A percentile compares a stretch with the other conserved stretches of the same genome.
Conservation (phyloP, 495 filamentous ascomycete genomes). For the Xylaria nigripes region DNA sequence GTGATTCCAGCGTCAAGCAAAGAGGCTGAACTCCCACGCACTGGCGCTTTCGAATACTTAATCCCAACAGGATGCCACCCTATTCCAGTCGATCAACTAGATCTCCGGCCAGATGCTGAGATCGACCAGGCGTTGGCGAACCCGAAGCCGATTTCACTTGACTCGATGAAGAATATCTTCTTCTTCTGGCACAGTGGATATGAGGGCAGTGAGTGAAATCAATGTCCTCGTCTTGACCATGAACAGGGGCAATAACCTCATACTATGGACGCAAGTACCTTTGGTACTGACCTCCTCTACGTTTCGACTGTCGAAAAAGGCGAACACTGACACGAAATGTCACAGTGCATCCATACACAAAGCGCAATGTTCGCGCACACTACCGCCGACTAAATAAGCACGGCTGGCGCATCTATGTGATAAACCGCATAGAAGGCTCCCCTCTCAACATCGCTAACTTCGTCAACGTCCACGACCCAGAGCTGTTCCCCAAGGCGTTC, state of each 20-base stretch:
- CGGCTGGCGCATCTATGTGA: constrained; percentile 47
- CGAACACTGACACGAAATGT: constrained; percentile 3
- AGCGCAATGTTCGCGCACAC: constrained; percentile 49
- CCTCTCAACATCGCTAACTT: constrained; percentile 40
- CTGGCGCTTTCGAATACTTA: constrained; percentile 14
- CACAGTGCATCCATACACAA: constrained; percentile 41
- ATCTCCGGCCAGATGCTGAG: constrained; percentile 39
- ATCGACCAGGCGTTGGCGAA: constrained; percentile 38
- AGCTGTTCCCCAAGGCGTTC: constrained; percentile 42
- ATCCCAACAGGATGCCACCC: constrained; percentile 26
- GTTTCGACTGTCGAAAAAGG: background rate
- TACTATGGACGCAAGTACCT: background rate
- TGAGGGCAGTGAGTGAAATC: constrained; percentile 11
- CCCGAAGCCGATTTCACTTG: constrained; percentile 29
- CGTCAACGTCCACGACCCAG: constrained; percentile 36
- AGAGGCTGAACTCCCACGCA: background rate
- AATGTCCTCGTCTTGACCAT: background rate
- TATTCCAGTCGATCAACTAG: constrained; percentile 29
- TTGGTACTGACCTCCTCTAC: too few species aligned
- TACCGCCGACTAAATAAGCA: constrained; percentile 42
- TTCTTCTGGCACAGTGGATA: constrained; percentile 50
- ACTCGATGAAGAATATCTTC: constrained; percentile 44
- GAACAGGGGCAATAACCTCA: background rate
- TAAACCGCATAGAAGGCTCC: constrained; percentile 38
- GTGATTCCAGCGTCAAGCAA: constrained; percentile 6